Percentiles rank a stretch among this genome's conserved stretches.
Evolutionary conservation across 2,329 filamentous ascomycete genomes (phyloP).

Genomic region (Geosmithia flava): DNA sequence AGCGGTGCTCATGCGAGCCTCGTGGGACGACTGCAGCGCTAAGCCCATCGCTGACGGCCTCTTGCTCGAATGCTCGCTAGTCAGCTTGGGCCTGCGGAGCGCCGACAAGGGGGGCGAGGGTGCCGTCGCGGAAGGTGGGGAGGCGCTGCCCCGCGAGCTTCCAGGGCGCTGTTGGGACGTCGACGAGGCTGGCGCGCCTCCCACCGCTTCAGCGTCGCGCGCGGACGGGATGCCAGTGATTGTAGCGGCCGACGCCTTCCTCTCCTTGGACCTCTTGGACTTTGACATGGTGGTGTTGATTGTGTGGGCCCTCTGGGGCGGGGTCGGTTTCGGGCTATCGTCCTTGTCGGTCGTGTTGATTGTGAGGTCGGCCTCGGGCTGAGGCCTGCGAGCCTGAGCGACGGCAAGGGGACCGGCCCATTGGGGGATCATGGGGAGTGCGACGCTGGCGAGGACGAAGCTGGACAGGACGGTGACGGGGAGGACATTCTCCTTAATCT

Average conservation of each 20-base stretch:
- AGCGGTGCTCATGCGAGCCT: conserved; percentile 54
- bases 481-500: conserved; percentile 70
- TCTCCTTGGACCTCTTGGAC: conserved; percentile 33
- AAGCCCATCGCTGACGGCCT: conserved; percentile 38
- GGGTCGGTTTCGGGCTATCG: conserved; percentile 32
- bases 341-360: conserved; percentile 28
- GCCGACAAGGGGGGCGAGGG: conserved; percentile 1
- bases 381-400: conserved; percentile 67
- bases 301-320: conserved; percentile 57
- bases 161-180: not conserved
- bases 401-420: conserved; percentile 73
- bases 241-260: conserved; percentile 28
- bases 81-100: conserved; percentile 8
- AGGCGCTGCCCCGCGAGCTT: not conserved
- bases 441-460: conserved; percentile 66
- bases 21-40: conserved; percentile 25
- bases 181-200: not conserved
- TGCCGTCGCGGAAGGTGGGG: not conserved
- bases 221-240: conserved; percentile 7
- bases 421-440: conserved; percentile 60
- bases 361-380: conserved; percentile 21
- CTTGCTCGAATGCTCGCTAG: conserved; percentile 24
- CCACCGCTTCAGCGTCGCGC: not conserved
- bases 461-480: conserved; percentile 73
- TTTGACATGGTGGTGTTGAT: conserved; percentile 38